Evolutionary conservation across 2,329 filamentous ascomycete species (phyloP), one percentile per base, ranked within the genome.

Genomic region (Fusarium neocosmosporiellum): DNA sequence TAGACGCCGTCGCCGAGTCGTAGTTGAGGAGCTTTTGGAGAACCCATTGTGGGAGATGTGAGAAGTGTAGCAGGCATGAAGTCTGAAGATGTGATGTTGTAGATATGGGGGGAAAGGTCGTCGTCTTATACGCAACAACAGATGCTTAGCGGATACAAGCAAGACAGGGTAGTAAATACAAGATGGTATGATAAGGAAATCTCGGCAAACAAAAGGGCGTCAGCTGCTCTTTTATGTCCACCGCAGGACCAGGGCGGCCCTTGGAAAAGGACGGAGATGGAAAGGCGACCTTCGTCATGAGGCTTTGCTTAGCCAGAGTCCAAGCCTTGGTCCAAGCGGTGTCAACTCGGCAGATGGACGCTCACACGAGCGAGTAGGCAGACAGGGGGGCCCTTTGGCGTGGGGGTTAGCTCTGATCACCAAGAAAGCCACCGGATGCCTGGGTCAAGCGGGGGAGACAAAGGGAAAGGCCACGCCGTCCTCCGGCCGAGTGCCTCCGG

Each of bases 1-100:
- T 83, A 83, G 59, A 83, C 80, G 55, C 82, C 82, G 43, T 78
- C 71, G 34, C 59, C 61, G 31, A 78, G 74, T 60, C 77, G 74
- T 46, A 78, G 55, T 20, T 77, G 70, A 36, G 70, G 46, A 41
- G 74, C 75, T 65, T 78, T 78, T 29, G 77, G 73, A 33, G 76
- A 77, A 31, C 75, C 75, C 76, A 78, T 78, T 13, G 68, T 66
- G 64, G 71, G 67, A 63, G 74, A 65, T 53, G 67, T 57, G 65
- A 77, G 41, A 39, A 76, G 61, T 68, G 75, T 72, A n/a, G 75
- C 72, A 67, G 76, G 76, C 76, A 78, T 78, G 10, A 36, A 57
- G 48, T 64, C 41, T 24, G 27, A 55, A 27, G 34, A 58, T 33
- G 48, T 31, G 36, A 39, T 20, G 60, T 16, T 59, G 7, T 55